Percentiles rank a stretch among this genome's conserved stretches.
phyloP scores from a whole-genome alignment of 768 basidiomycete genomes.

The Cantharellus anzutake region DNA sequence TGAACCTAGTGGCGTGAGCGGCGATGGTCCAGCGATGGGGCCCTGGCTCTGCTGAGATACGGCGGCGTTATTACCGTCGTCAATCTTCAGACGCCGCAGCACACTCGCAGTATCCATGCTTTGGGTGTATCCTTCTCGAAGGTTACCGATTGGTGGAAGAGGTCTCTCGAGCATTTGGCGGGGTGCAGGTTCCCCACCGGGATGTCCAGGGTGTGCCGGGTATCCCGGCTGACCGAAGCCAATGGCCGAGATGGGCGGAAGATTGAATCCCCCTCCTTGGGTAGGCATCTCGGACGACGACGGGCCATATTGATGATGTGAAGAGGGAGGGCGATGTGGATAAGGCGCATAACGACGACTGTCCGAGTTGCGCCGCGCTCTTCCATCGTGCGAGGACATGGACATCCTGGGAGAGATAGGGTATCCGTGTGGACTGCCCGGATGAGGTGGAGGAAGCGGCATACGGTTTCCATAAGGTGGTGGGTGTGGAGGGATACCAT shows the following conservation, averaged over 20 bases:
- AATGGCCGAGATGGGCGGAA: slow-evolving; percentile 7
- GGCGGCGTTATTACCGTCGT: neutral
- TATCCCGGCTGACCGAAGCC: neutral
- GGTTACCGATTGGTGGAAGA: slow-evolving; percentile 4
- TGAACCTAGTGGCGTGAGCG: neutral
- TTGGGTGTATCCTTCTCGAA: slow-evolving; percentile 1
- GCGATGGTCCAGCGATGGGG: neutral
- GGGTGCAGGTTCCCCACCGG: neutral
- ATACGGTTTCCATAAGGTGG: neutral
- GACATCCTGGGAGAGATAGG: no score
- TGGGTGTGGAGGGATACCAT: neutral
- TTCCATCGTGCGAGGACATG: no score
- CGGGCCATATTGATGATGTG: neutral
- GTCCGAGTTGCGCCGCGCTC: neutral
- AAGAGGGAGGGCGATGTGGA: neutral
- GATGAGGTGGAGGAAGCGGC: neutral
- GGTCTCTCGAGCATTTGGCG: neutral
- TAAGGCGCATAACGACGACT: neutral
- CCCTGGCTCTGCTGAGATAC: neutral
- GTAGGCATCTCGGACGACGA: neutral
- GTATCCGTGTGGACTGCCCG: neutral
- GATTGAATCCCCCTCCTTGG: slow-evolving; percentile 5
- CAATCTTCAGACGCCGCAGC: slow-evolving; percentile 3
- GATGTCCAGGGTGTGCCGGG: neutral
- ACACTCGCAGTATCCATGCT: slow-evolving; percentile 7